Percentiles rank a stretch among this genome's conserved stretches.
Evolutionary conservation across 2,329 filamentous ascomycete genomes (phyloP).

Genomic region (Talaromyces pinophilus): DNA sequence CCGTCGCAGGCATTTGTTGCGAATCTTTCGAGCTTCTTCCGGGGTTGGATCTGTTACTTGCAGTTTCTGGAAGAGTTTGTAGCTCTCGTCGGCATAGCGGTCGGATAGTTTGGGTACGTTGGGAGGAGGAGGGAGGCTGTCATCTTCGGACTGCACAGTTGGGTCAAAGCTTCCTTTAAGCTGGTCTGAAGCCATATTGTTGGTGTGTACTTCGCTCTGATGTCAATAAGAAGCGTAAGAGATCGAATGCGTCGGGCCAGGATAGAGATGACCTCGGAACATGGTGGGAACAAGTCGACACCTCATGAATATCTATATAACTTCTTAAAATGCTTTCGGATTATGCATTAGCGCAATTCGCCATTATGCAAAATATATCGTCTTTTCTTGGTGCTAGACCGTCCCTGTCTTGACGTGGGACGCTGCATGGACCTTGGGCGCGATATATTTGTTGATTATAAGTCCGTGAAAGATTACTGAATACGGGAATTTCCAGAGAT

Average conservation of each 20-base stretch:
- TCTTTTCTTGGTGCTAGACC: not conserved
- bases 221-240: not conserved
- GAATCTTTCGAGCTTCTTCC: conserved; percentile 31
- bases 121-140: not conserved
- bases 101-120: conserved; percentile 37
- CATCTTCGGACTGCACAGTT: conserved; percentile 12
- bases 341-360: not conserved
- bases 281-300: not conserved
- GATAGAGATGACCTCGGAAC: not conserved
- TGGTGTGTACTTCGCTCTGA: not conserved
- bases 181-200: not conserved
- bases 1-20: conserved; percentile 40
- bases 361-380: conserved; percentile 14
- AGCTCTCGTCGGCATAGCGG: conserved; percentile 46
- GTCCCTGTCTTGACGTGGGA: not conserved
- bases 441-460: not conserved
- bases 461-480: conserved; percentile 1
- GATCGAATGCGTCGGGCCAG: not conserved
- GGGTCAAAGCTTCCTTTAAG: not conserved
- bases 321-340: not conserved
- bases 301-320: not conserved
- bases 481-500: not conserved
- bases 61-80: conserved; percentile 44
- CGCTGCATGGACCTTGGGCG: not conserved
- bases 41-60: conserved; percentile 41